Evolutionary conservation across 139 green algal species (phyloP).

Genomic region (Coelastrella sp.): DNA sequence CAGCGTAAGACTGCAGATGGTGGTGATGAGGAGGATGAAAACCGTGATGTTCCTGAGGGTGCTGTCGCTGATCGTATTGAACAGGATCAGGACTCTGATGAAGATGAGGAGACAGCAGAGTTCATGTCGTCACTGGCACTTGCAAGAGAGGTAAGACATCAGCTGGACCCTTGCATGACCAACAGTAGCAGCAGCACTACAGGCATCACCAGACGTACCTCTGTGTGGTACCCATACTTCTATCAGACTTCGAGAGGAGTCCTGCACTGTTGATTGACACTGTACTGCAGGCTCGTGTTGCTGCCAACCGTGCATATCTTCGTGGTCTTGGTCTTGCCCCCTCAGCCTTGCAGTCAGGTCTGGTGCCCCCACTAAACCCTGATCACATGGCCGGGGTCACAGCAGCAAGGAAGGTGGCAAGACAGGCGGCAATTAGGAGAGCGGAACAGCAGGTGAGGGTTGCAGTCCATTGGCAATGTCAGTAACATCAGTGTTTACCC

Average conservation of each 20-base stretch:
- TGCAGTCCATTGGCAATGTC: not conserved
- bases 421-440: slow-evolving; percentile 7
- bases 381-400: slow-evolving; percentile 2
- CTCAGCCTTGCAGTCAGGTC: slow-evolving; percentile 9
- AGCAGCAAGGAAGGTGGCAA: slow-evolving; percentile 15
- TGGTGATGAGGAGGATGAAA: not conserved
- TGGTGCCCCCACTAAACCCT: not conserved
- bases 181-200: not conserved
- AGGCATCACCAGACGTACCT: not conserved
- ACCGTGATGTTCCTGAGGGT: too few relatives aligned
- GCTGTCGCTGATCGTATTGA: too few relatives aligned
- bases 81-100: too few relatives aligned
- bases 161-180: not conserved
- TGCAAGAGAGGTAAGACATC: slow-evolving; percentile 6
- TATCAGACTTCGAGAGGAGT: not conserved
- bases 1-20: not conserved
- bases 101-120: slow-evolving; percentile 9
- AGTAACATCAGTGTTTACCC: not conserved
- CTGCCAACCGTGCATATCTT: slow-evolving; percentile 28
- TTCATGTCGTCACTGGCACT: slow-evolving; percentile 19
- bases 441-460: slow-evolving; percentile 19
- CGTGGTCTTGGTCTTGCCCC: not conserved
- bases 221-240: not conserved
- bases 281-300: slow-evolving; percentile 24
- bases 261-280: not conserved